These are phyloP conservation scores for Neoboletus brunneissimus DNA, from an alignment of 768 basidiomycete species.

Conservation along the genomic window DNA sequence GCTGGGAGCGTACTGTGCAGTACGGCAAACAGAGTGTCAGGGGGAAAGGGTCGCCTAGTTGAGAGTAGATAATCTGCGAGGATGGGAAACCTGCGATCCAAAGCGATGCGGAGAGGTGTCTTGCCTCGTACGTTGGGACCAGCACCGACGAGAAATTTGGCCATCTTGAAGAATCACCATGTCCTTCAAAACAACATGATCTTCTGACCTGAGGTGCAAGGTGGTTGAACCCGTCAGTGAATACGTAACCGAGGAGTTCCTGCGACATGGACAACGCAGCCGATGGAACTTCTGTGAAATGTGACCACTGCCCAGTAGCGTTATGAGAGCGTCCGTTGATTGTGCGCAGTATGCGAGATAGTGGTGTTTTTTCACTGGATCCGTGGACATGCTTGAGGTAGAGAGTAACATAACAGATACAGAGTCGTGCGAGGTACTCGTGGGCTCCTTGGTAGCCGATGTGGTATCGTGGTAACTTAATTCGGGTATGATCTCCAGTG, in stretches of 20 bases:
- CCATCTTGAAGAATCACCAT: neutral
- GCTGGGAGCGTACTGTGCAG: neutral
- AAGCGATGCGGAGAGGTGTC: conserved; percentile 8
- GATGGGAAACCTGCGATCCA: neutral
- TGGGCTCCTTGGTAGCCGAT: conserved; percentile 3
- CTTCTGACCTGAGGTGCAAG: conserved; percentile 2
- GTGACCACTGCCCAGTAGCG: neutral
- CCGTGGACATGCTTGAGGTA: neutral
- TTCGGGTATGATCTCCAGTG: neutral
- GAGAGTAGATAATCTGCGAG: neutral
- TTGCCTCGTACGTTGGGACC: neutral
- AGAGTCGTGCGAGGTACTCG: conserved; percentile 3
- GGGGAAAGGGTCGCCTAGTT: neutral
- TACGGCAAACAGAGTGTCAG: neutral
- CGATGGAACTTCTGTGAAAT: neutral
- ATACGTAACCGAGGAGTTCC: conserved; percentile 5
- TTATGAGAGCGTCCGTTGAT: neutral
- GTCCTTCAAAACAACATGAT: neutral
- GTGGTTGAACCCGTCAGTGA: conserved; percentile 4
- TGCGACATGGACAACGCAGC: neutral
- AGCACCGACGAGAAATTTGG: neutral
- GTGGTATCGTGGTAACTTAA: conserved; percentile 1
- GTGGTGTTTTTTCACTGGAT: neutral
- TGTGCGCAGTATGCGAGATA: neutral
- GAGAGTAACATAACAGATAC: conserved; percentile 3